phyloP scores from a whole-genome alignment of 148 eudicot species.

The Vaccinium vitisidaea region DNA sequence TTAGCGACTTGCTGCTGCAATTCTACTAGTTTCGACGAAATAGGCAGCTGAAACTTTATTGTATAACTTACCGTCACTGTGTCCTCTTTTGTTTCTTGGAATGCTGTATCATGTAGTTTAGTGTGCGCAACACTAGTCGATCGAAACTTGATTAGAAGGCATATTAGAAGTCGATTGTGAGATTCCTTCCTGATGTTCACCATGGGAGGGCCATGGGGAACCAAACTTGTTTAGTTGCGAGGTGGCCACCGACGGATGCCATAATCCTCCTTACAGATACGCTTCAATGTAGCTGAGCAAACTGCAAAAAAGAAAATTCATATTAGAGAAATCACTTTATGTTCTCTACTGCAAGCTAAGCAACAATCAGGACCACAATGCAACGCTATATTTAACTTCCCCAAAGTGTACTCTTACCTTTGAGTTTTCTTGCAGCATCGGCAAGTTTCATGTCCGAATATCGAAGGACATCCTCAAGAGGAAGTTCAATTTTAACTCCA shows the following conservation, averaged over 20 bases:
- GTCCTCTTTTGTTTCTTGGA: background rate
- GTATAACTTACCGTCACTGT: background rate
- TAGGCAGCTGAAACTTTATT: background rate
- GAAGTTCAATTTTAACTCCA: background rate
- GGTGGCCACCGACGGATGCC: constrained; percentile 25
- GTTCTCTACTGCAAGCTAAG: no score
- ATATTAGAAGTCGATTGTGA: background rate
- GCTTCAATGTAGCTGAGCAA: constrained; percentile 31
- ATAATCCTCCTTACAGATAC: constrained; percentile 13
- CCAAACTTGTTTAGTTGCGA: background rate
- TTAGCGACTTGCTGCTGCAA: no score
- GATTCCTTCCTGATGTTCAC: background rate
- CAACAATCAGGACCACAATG: no score
- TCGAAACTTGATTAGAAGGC: background rate
- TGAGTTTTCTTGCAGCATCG: no score
- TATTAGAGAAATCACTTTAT: no score
- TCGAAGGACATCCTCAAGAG: no score
- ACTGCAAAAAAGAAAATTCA: constrained; percentile 16
- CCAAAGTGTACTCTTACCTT: no score
- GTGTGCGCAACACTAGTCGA: no score
- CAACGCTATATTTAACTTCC: no score
- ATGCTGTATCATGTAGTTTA: background rate
- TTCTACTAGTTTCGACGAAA: no score
- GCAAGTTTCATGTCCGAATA: no score
- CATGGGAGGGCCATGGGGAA: no score